Percentiles rank a stretch among this genome's conserved stretches.
Evolutionary conservation across 805 yeast genomes (phyloP).

Genomic region (Cyberlindnera petersonii): DNA sequence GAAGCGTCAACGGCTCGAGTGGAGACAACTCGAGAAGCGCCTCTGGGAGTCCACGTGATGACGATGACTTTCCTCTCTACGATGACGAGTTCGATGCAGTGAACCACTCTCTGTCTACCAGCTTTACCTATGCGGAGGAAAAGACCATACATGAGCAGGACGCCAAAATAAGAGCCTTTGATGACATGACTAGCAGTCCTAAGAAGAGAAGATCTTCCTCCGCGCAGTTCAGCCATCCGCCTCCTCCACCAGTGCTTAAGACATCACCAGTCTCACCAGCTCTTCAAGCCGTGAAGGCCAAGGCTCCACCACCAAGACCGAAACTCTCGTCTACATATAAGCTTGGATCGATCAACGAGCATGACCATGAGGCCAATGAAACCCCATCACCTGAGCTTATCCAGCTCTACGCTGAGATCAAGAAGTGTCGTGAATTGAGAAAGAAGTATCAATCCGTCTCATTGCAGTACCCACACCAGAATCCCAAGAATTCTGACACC

Average conservation of each 20-base stretch:
- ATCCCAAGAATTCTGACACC: constrained; percentile 72
- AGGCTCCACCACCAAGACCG: constrained; percentile 36
- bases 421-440: constrained; percentile 67
- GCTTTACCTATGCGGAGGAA: constrained; percentile 65
- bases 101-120: constrained; percentile 38
- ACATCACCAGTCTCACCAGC: constrained; percentile 25
- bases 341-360: constrained; percentile 43
- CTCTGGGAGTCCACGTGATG: constrained; percentile 3
- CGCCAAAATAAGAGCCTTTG: constrained; percentile 59
- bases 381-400: constrained; percentile 66
- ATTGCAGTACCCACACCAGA: constrained; percentile 65
- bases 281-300: constrained; percentile 42
- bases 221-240: constrained; percentile 35
- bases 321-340: constrained; percentile 32
- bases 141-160: constrained; percentile 60
- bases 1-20: not conserved
- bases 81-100: constrained; percentile 23
- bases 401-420: constrained; percentile 57
- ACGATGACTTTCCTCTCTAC: constrained; percentile 9
- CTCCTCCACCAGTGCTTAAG: constrained; percentile 34
- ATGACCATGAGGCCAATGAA: constrained; percentile 50
- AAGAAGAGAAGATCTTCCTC: constrained; percentile 33
- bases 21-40: not conserved
- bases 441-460: constrained; percentile 71
- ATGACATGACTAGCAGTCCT: constrained; percentile 34